Conservation (phyloP, 768 basidiomycete genomes). For the Russula lepida region DNA sequence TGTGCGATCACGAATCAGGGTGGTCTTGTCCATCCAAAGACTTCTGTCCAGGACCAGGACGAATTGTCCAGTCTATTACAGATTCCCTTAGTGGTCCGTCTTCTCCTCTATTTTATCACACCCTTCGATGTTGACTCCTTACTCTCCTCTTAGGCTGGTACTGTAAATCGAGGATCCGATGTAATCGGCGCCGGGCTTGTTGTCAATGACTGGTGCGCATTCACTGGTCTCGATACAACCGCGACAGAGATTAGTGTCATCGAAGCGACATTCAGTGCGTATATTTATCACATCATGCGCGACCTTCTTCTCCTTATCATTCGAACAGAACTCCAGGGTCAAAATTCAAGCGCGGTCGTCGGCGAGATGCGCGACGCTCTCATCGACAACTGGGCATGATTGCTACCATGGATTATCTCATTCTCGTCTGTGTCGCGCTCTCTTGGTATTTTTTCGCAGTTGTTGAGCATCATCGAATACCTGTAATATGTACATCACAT, state of each 20-base stretch:
- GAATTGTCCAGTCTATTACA: constrained; percentile 91
- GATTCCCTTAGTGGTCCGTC: constrained; percentile 84
- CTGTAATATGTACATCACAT: constrained; percentile 15
- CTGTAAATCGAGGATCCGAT: constrained; percentile 97
- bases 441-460: not conserved
- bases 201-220: constrained; percentile 99
- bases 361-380: constrained; percentile 53
- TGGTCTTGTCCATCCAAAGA: constrained; percentile 95
- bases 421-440: not conserved
- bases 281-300: not conserved
- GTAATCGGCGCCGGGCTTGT: constrained; percentile 96
- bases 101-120: not conserved
- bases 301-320: not conserved
- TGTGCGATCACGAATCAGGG: constrained; percentile 95
- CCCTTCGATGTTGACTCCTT: not conserved
- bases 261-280: constrained; percentile 93
- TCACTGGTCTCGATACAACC: constrained; percentile 98
- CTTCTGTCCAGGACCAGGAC: constrained; percentile 94
- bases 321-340: constrained; percentile 45
- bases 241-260: constrained; percentile 98
- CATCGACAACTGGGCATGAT: constrained; percentile 79
- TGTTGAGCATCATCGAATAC: constrained; percentile 13
- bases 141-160: constrained; percentile 63
- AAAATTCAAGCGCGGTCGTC: constrained; percentile 45
- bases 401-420: not conserved